Evolutionary conservation across 352 stramenopile species (phyloP), one percentile per base, ranked within the genome.

Genomic region (Phytopythium sindhum): DNA sequence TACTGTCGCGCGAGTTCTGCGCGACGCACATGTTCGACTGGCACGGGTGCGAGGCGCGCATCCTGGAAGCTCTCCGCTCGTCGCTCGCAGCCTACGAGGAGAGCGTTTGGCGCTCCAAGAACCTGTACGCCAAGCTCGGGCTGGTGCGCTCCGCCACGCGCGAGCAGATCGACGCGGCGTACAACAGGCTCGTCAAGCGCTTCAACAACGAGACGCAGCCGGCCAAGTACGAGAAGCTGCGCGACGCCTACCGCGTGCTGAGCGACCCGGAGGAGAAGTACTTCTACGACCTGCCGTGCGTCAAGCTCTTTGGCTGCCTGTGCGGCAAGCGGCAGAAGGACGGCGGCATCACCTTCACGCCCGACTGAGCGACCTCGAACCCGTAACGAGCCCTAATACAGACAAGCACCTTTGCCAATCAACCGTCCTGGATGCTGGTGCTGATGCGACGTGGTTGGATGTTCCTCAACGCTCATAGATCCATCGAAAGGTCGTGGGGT

Each of bases 181-280:
- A 94, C 73, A 91, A 94, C 64, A 80, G 68, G 0, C 76, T 91
- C 35, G 83, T 94, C 21, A 91, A 91, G 68, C 80, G 86, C 19
- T 94, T 89, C 66, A 94, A 94, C 68, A 94, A 94, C 57, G 84
- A 88, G 61, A 93, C 86, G 1, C 83, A 94, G 60, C 81, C 86
- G 31, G 73, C 88, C 55, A 94, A 94, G 61, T 94, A 93, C 60
- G 86, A 90, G 41, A 94, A 93, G 52, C 77, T 94, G 19, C 74
- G 79, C 23, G 84, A 91, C 45, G 86, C 86, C 15, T 94, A 94
- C 75, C 72, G 72, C 23, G 86, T 81, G 26, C 73, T 93, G 45
- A 91, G 81, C 53, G 83, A 94, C 61, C 77, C 82, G 0, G 86
- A 91, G 56, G 85, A 93, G 41, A 94, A 94, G 62, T 90, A 91